A percentile compares a stretch with the other conserved stretches of the same genome.
These are phyloP conservation scores for Tulasnella sp. DNA, from an alignment of 768 basidiomycete genomes.

Conservation along the genomic window DNA sequence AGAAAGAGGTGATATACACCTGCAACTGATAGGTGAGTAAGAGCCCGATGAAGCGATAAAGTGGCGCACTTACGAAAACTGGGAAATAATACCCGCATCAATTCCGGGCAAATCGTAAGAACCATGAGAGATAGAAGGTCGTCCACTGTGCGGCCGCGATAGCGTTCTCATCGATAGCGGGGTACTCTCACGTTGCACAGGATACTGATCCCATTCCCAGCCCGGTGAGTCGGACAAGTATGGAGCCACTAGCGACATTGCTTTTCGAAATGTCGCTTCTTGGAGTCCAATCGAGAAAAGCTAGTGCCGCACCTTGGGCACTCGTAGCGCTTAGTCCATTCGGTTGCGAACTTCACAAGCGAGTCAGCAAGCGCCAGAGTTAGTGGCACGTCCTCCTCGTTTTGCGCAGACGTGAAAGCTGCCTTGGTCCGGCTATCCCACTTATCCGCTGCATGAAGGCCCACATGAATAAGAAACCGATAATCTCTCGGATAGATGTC, in stretches of 20 bases:
- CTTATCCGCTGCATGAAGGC: not conserved
- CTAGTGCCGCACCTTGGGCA: not conserved
- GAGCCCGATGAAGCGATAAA: no score
- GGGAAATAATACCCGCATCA: no score
- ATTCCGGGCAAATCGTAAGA: no score
- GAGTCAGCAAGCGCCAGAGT: not conserved
- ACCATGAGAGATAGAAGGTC: no score
- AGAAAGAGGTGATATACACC: no score
- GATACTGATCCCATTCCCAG: no score
- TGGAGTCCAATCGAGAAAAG: conserved; percentile 10
- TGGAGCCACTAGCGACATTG: conserved; percentile 1
- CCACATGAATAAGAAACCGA: conserved; percentile 7
- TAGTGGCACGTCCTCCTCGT: not conserved
- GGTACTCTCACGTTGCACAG: no score
- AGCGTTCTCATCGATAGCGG: no score
- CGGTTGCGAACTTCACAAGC: not conserved
- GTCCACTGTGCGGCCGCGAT: no score
- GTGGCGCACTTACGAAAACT: no score
- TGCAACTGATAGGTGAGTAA: no score
- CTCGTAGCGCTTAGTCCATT: conserved; percentile 4
- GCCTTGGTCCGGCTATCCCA: conserved; percentile 6
- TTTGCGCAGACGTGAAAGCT: not conserved
- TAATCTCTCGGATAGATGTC: not conserved
- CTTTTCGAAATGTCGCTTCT: conserved; percentile 16
- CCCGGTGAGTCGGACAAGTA: no score